A percentile compares a stretch with the other conserved stretches of the same genome.
Conservation (phyloP, 2,329 filamentous ascomycete species). For the Tolypocladium inflatum region DNA sequence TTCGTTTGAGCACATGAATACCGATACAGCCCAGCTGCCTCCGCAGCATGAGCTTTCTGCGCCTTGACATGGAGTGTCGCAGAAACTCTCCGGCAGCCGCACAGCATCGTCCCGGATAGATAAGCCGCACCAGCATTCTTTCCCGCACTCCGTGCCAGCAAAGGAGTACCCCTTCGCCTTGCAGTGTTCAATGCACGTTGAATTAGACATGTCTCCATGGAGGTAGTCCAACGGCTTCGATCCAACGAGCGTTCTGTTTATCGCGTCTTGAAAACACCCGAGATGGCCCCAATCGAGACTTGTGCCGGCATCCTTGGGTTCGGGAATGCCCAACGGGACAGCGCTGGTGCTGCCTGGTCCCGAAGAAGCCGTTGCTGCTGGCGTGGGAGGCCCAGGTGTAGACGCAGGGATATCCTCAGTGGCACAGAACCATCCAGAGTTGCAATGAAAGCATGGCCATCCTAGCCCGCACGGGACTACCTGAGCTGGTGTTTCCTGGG, state of each 20-base stretch:
- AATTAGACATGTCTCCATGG: constrained; percentile 33
- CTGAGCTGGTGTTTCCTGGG: constrained; percentile 19
- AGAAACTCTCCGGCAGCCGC: constrained; percentile 13
- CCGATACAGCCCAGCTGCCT: constrained; percentile 15
- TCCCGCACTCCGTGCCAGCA: constrained; percentile 39
- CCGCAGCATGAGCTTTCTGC: constrained; percentile 10
- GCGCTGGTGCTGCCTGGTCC: background rate
- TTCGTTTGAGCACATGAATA: constrained; percentile 6
- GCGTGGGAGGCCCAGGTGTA: background rate
- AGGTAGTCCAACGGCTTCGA: constrained; percentile 15
- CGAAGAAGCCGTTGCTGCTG: background rate
- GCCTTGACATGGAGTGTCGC: constrained; percentile 11
- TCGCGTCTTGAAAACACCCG: constrained; percentile 21
- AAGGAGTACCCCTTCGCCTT: constrained; percentile 25
- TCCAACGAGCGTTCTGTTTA: constrained; percentile 11
- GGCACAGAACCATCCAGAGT: constrained; percentile 18
- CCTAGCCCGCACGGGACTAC: constrained; percentile 17
- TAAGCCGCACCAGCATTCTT: constrained; percentile 42
- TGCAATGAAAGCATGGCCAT: constrained; percentile 22
- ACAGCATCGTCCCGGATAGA: constrained; percentile 12
- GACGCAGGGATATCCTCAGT: constrained; percentile 1
- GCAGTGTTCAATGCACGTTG: constrained; percentile 39
- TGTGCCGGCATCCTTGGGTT: background rate
- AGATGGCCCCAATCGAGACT: constrained; percentile 15
- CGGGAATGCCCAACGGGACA: background rate